phyloP scores from a whole-genome alignment of 169 alveolate genomes.

The Plasmodium vivax region DNA sequence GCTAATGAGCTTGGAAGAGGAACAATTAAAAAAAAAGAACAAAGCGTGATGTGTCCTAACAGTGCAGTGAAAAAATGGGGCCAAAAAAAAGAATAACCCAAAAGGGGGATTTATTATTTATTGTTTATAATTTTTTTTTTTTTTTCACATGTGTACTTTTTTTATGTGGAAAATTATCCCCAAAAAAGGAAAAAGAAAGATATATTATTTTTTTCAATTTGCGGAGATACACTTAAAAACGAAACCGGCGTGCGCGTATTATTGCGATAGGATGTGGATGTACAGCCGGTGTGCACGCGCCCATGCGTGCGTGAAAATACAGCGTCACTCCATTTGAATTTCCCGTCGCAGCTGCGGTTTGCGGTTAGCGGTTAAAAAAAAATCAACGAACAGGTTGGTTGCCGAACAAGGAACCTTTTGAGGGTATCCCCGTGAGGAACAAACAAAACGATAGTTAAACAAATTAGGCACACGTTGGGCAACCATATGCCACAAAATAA shows the following conservation, averaged over 20 bases:
- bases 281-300: neutral
- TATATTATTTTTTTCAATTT: neutral
- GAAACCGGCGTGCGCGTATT: neutral
- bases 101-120: neutral
- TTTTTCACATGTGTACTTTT: neutral
- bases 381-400: neutral
- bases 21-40: conserved; percentile 30
- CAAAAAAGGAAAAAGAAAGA: neutral
- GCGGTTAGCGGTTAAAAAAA: neutral
- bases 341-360: neutral
- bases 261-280: neutral
- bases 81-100: neutral
- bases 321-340: neutral
- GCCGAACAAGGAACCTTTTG: neutral
- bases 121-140: neutral
- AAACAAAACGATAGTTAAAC: neutral
- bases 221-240: neutral
- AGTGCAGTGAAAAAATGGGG: neutral
- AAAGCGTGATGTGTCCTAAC: neutral
- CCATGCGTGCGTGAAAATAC: neutral
- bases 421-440: neutral
- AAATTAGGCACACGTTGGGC: neutral
- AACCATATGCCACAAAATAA: neutral
- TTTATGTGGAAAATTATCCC: neutral
- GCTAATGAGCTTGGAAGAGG: conserved; percentile 59